A percentile compares a stretch with the other conserved stretches of the same genome.
Conservation (phyloP, 2,329 filamentous ascomycete species). For the Fusarium haematococcum region DNA sequence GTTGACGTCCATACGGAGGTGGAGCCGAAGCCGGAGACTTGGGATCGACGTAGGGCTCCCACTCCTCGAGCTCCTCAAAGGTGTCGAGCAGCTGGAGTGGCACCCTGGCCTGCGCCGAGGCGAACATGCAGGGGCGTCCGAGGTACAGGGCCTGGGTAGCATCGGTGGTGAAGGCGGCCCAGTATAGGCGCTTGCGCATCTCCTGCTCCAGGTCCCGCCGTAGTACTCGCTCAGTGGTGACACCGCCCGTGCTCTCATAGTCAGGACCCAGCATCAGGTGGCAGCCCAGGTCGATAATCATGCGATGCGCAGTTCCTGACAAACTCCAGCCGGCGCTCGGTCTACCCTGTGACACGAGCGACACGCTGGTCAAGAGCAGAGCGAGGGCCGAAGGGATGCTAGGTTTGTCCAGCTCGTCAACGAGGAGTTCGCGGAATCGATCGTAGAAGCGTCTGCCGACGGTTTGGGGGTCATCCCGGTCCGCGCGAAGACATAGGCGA, state of each 20-base stretch:
- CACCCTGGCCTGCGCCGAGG: constrained; percentile 48
- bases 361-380: constrained; percentile 48
- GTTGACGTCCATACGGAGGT: constrained; percentile 43
- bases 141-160: constrained; percentile 50
- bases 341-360: constrained; percentile 49
- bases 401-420: constrained; percentile 48
- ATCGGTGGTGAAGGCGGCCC: constrained; percentile 51
- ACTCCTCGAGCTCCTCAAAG: constrained; percentile 51
- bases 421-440: constrained; percentile 51
- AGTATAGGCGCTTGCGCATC: constrained; percentile 51
- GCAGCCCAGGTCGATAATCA: constrained; percentile 53
- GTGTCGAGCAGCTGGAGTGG: constrained; percentile 48
- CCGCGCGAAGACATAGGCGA: constrained; percentile 48
- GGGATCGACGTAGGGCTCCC: constrained; percentile 49
- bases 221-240: constrained; percentile 43
- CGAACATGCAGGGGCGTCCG: constrained; percentile 49
- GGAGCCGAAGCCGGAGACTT: constrained; percentile 42
- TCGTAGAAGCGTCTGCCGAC: constrained; percentile 53
- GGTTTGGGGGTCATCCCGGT: constrained; percentile 49
- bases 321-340: constrained; percentile 51
- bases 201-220: constrained; percentile 47
- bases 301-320: constrained; percentile 53
- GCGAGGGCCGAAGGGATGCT: constrained; percentile 54
- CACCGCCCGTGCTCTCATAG: constrained; percentile 41
- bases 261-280: constrained; percentile 49